These are phyloP conservation scores for Amphibolis antarctica DNA, from an alignment of 106 monocot genomes.

Conservation along the genomic window DNA sequence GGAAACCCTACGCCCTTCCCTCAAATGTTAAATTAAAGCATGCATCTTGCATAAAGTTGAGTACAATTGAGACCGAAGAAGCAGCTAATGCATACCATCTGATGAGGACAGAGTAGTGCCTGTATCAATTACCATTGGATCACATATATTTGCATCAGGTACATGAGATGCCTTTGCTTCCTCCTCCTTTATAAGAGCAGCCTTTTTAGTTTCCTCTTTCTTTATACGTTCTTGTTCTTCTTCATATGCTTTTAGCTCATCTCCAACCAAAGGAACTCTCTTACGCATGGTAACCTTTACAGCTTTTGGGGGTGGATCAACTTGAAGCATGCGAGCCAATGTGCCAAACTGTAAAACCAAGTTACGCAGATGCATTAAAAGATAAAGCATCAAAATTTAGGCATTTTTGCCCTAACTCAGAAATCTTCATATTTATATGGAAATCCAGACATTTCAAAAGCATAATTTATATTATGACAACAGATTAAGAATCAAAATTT, in stretches of 20 bases:
- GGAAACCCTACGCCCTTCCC: no score
- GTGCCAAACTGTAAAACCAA: conserved; percentile 68
- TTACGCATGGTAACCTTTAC: conserved; percentile 89
- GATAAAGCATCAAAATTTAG: no score
- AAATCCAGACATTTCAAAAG: no score
- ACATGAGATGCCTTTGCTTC: conserved; percentile 38
- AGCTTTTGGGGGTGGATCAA: conserved; percentile 97
- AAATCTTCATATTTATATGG: no score
- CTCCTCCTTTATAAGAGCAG: conserved; percentile 54
- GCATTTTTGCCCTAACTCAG: no score
- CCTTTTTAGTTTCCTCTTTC: conserved; percentile 74
- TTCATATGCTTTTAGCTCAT: conserved; percentile 89
- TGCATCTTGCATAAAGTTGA: background rate
- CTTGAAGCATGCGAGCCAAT: conserved; percentile 97
- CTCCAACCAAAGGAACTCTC: conserved; percentile 84
- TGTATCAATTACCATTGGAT: conserved; percentile 78
- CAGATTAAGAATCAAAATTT: no score
- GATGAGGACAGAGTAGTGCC: conserved; percentile 28
- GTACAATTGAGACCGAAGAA: background rate
- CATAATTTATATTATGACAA: no score
- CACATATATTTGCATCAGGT: conserved; percentile 43
- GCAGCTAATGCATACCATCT: conserved; percentile 30
- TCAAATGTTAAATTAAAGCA: no score
- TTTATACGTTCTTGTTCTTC: conserved; percentile 74
- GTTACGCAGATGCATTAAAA: background rate